Evolutionary conservation across 257 asterid genomes (phyloP).

Genomic region (Euphrasia confusa): DNA sequence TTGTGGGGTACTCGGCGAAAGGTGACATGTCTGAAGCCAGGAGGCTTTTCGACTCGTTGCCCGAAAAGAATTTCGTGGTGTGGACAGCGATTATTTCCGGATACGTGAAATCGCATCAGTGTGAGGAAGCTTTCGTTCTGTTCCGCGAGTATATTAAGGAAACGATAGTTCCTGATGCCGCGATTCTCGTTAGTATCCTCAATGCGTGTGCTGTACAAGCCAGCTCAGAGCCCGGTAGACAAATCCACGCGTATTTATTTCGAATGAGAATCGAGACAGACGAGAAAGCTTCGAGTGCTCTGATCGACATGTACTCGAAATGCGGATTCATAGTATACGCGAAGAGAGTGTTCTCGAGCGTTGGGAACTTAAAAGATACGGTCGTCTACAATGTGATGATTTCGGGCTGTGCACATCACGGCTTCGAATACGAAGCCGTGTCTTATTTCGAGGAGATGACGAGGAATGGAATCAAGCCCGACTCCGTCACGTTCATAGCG

Average conservation of each 20-base stretch:
- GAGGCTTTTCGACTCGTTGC: conserved; percentile 50
- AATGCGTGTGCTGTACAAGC: conserved; percentile 63
- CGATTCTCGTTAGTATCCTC: conserved; percentile 56
- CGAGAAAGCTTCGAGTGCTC: conserved; percentile 48
- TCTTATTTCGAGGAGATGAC: conserved; percentile 56
- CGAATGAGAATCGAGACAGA: conserved; percentile 43
- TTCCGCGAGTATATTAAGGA: conserved; percentile 44
- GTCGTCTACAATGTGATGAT: conserved; percentile 76
- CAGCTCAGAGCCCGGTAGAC: conserved; percentile 59
- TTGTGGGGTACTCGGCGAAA: conserved; percentile 60
- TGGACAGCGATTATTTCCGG: conserved; percentile 82
- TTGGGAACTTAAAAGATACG: conserved; percentile 34
- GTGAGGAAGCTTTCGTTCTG: conserved; percentile 63
- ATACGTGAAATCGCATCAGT: conserved; percentile 48
- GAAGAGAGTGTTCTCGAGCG: conserved; percentile 39
- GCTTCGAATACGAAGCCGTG: conserved; percentile 53
- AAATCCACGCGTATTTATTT: conserved; percentile 62
- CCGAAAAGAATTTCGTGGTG: conserved; percentile 55
- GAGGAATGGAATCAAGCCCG: conserved; percentile 46
- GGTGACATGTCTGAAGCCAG: conserved; percentile 65
- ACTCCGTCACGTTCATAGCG: conserved; percentile 69
- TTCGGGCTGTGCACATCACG: conserved; percentile 85
- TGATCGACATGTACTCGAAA: conserved; percentile 83
- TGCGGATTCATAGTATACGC: conserved; percentile 66
- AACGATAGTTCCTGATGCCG: conserved; percentile 39